These are phyloP conservation scores for Pichia paraexigua DNA, from an alignment of 805 yeast species.

Conservation along the genomic window DNA sequence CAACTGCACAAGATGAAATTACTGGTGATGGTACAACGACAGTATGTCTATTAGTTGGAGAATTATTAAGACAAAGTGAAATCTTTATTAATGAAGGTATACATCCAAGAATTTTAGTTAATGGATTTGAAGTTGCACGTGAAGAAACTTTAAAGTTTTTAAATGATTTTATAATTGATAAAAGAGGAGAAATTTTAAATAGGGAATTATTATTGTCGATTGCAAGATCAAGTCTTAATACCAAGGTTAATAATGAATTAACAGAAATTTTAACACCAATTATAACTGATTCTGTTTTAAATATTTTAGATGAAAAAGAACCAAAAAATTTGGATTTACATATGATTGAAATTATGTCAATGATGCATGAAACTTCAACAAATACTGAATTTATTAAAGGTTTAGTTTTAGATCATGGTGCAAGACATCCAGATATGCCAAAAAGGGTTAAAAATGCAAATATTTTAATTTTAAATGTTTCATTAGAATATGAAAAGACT, in stretches of 20 bases:
- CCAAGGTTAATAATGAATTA: constrained; percentile 74
- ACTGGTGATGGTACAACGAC: constrained; percentile 99
- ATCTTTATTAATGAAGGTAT: constrained; percentile 88
- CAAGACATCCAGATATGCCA: constrained; percentile 99
- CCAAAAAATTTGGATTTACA: constrained; percentile 63
- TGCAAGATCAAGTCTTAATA: constrained; percentile 80
- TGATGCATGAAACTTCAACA: constrained; percentile 86
- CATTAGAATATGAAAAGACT: constrained; percentile 93
- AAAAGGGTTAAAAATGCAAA: constrained; percentile 73
- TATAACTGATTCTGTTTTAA: constrained; percentile 91
- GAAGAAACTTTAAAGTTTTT: constrained; percentile 63
- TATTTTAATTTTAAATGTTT: constrained; percentile 83
- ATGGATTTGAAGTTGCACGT: constrained; percentile 90
- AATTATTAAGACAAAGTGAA: constrained; percentile 88
- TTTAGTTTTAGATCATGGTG: constrained; percentile 94
- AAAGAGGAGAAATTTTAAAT: constrained; percentile 36
- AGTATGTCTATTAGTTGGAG: constrained; percentile 91
- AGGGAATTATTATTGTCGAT: constrained; percentile 87
- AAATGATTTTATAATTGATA: constrained; percentile 51
- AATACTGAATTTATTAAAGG: constrained; percentile 83
- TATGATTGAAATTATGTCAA: constrained; percentile 97
- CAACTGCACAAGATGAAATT: constrained; percentile 97
- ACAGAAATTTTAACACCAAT: constrained; percentile 83
- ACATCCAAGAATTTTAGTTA: constrained; percentile 90
- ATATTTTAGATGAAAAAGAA: constrained; percentile 46